Base-by-base conservation (phyloP, 83 land plant species). In the Thuja plicata region DNA sequence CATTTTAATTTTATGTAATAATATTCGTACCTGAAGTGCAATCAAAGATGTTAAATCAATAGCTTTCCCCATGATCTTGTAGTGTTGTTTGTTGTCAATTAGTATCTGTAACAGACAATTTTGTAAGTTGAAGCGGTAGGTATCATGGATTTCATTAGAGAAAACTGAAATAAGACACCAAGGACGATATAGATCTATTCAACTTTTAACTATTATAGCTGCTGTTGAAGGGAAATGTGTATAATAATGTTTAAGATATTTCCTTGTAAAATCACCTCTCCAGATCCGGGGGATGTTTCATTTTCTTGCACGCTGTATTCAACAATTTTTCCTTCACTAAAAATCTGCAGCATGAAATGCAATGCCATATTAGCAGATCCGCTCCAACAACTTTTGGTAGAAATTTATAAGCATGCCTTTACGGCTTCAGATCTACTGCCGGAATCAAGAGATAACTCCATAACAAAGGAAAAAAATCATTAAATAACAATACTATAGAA, bases 11-110 rank as follows among this genome's bases (percentile, higher is more conserved):
- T 43, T 37, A 50, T 30, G 62, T 37, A 10, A 83, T 83, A 30
- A 48, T 52, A 54, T 52, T 19, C 27, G 32, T 84, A 92, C 94
- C 93, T 92, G 88, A 78, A 97, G 91, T 87, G 70, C 91, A 90
- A 97, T 97, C 82, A 97, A 96, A 32, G 97, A 93, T 62, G 87
- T 89, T 92, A 97, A 87, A 87, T 97, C 96, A 34, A 96, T 94
- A 87, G 90, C 89, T 87, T 89, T 92, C 70, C 98, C 98, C 87
- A 93, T 45, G 74, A 94, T 55, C 90, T 96, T 97, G 92, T 97
- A 97, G 82, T 93, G 89, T 74, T 97, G 99, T 90, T 95, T 91
- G 92, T 96, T 97, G 79, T 97, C 98, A 52, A 97, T 94, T 21
- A 89, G 55, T 80, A 97, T 95, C 98, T 97, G 94, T 43, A 52